A percentile compares a stretch with the other conserved stretches of the same genome.
These are phyloP conservation scores for Kokia cookei DNA, from an alignment of 441 rosid species.

Conservation along the genomic window DNA sequence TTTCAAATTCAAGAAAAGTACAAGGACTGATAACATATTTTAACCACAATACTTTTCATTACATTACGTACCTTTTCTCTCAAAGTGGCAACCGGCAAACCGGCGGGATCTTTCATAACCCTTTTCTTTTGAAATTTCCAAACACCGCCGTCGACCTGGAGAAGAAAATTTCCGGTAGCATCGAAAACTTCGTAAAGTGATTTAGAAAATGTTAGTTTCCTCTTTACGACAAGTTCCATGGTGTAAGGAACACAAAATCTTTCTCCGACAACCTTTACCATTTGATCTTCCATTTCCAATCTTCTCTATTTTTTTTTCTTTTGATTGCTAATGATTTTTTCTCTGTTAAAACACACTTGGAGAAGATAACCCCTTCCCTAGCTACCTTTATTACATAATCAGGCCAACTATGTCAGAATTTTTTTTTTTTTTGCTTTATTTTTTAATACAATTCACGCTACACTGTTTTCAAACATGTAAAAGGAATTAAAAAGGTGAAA, in stretches of 20 bases:
- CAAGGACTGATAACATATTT: not conserved
- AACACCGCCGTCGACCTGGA: conserved; percentile 56
- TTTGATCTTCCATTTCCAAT: conserved; percentile 15
- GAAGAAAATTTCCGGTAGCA: conserved; percentile 49
- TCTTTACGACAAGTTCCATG: conserved; percentile 52
- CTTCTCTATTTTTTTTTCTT: too few species aligned
- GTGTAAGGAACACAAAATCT: conserved; percentile 60
- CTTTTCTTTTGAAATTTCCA: conserved; percentile 56
- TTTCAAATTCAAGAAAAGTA: not conserved
- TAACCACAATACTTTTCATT: not conserved
- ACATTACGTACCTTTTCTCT: conserved; percentile 42
- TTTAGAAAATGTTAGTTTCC: conserved; percentile 36
- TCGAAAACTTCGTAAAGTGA: conserved; percentile 49
- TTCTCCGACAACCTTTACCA: conserved; percentile 53
- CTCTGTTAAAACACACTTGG: not conserved
- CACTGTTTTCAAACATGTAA: not conserved
- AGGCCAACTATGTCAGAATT: not conserved
- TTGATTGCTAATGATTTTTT: too few species aligned
- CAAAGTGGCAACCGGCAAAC: conserved; percentile 56
- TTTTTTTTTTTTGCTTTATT: not conserved
- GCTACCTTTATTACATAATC: too few species aligned
- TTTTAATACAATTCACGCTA: not conserved
- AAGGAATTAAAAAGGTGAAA: not conserved
- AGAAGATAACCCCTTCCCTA: not conserved
- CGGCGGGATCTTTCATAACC: conserved; percentile 56